Base-by-base conservation (phyloP, 2,329 filamentous ascomycete genomes). In the Davidsoniella virescens region DNA sequence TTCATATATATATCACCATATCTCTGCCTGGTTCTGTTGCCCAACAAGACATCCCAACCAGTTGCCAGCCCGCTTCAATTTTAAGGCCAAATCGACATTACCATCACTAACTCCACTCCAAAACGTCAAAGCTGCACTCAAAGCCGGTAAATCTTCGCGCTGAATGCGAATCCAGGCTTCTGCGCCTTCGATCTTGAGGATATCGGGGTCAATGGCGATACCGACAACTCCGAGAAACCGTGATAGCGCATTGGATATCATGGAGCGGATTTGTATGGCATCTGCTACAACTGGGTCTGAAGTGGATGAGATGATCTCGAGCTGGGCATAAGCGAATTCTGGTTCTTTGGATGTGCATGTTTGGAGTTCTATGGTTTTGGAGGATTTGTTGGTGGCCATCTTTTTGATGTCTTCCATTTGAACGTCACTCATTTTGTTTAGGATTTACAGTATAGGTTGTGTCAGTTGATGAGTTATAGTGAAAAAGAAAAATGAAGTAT, bases 201-300 rank as follows among this genome's bases (percentile, higher is more conserved):
- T 76, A 59, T 90, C 85, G 51, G 87, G 60, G 1, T 79, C 66
- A 3, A 88, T 78, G 9, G 76, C 77, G 2, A 71, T 65, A 9
- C 85, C 85, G 0, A 76, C 78, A 16, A 76, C 64, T 17, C 85
- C 85, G 1, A 90, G 73, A 57, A 84, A 87, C 54, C 82, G 75
- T 1, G 68, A 68, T 6, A 90, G 66, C 0, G 83, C 79, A 1
- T 72, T 63, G 2, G 73, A 75, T 56, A 83, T 74, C 59, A 83
- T 79, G 0, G 76, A 68, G 33, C 75, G 76, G 16, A 74, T 69
- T 37, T 78, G 79, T 2, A 87, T 65, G 2, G 70, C 66, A 62
- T 87, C 82, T 5, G 85, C 65, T 1, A 55, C 43, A 33, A 54
- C 54, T 12, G 56, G 52, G 26, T 42, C 16, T 3, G 18, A 55